These are phyloP conservation scores for Magnolia kwangsiensis DNA, from an alignment of 164 flowering plant species.

Conservation along the genomic window DNA sequence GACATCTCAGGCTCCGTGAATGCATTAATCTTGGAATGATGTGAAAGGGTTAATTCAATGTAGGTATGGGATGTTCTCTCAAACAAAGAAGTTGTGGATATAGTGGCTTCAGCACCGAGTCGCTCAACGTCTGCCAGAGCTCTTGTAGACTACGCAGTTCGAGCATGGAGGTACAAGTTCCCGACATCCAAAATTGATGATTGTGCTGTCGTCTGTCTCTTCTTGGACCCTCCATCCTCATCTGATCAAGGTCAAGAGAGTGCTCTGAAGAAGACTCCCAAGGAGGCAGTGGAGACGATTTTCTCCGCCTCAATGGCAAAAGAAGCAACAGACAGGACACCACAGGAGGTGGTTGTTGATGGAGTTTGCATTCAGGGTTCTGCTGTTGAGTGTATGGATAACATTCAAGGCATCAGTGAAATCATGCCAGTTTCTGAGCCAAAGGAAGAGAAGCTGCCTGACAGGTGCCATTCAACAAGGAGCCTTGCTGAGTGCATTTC, in stretches of 20 bases:
- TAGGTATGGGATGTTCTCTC: slow-evolving; percentile 89
- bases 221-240: slow-evolving; percentile 31
- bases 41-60: neutral
- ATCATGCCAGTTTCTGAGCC: slow-evolving; percentile 42
- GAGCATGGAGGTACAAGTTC: slow-evolving; percentile 77
- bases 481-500: slow-evolving; percentile 80
- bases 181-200: slow-evolving; percentile 82
- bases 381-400: slow-evolving; percentile 15
- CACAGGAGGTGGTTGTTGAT: slow-evolving; percentile 2
- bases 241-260: slow-evolving; percentile 6
- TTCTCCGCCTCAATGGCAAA: neutral
- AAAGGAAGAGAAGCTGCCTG: slow-evolving; percentile 30
- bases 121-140: slow-evolving; percentile 73
- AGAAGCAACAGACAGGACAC: neutral
- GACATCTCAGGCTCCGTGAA: neutral
- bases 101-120: slow-evolving; percentile 74
- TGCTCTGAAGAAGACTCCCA: slow-evolving; percentile 7
- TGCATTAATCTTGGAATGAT: too few species aligned
- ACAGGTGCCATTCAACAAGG: slow-evolving; percentile 44
- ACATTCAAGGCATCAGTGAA: slow-evolving; percentile 29
- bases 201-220: slow-evolving; percentile 77
- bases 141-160: slow-evolving; percentile 70
- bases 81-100: slow-evolving; percentile 73
- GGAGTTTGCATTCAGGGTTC: slow-evolving; percentile 11
- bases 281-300: slow-evolving; percentile 9